Evolutionary conservation across 148 eudicot species (phyloP), one percentile per base, ranked within the genome.

Genomic region (Camellia japonica): DNA sequence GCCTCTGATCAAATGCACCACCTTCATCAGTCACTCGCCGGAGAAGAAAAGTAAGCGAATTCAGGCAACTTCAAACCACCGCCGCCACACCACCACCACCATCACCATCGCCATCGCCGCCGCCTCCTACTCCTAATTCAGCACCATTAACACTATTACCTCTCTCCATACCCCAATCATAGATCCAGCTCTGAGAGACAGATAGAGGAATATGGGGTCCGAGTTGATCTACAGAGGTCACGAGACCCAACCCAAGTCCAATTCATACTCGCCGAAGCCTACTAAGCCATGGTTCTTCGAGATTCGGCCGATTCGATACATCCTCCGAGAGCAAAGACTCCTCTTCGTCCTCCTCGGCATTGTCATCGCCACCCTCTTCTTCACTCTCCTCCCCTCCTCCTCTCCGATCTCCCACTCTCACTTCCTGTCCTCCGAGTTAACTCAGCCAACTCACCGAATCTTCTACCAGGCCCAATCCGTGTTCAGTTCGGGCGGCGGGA

Each of bases 261-360:
- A 88, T 71, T 13, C 76, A 7, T 88, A 95, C 85, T 87, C 90
- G 6, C 97, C 99, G 6, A 95, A 95, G 68, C 94, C 93, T 0
- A 75, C 51, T 13, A 95, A 95, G 61, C 97, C 91, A 7, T 95
- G 92, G 92, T 70, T 76, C 65, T 49, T 81, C 81, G 84, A 89
- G 15, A 83, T 82, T 20, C 92, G 90, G 1, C 93, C 93, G 56
- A 70, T 95, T 44, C 90, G 86, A 23, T 95, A 95, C 88, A 65
- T 95, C 70, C 86, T 95, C 52, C 89, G 90, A 4, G 97, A 95
- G 60, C 93, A 95, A 42, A 90, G 99, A 1, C 88, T 95, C 84
- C 68, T 91, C 7, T 95, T 93, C 84, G 86, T 91, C 63, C 55
- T 95, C 84, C 51, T 90, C 81, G 99, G 99, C 85, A 84, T 92